phyloP scores from a whole-genome alignment of 805 yeast genomes.

The Tetrapisispora namnaoensis region DNA sequence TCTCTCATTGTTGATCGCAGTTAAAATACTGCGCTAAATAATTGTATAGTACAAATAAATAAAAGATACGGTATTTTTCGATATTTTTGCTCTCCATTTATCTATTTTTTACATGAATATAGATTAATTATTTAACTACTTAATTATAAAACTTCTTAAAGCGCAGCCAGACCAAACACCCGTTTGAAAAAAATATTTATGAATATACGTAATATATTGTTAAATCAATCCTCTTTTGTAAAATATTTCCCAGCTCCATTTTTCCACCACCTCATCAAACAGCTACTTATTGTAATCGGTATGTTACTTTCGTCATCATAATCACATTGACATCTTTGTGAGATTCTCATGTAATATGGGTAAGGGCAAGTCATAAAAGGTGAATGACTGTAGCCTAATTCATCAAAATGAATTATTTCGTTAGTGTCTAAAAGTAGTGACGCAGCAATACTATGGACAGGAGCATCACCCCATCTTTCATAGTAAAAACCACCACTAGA shows the following conservation, averaged over 20 bases:
- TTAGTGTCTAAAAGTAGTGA: conserved; percentile 45
- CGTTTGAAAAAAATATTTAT: too few species aligned
- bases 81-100: too few species aligned
- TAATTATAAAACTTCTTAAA: too few species aligned
- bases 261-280: conserved; percentile 72
- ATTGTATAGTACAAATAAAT: not conserved
- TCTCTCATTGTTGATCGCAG: not conserved
- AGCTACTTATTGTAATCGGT: conserved; percentile 42
- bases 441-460: conserved; percentile 71
- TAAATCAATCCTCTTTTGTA: conserved; percentile 9
- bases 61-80: not conserved
- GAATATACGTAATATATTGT: conserved; percentile 6
- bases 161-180: too few species aligned
- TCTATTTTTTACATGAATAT: not conserved
- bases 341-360: conserved; percentile 37
- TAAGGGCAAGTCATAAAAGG: conserved; percentile 64
- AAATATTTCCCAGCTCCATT: conserved; percentile 42
- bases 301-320: conserved; percentile 35
- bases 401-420: conserved; percentile 70
- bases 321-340: conserved; percentile 56
- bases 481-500: conserved; percentile 68
- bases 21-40: too few species aligned
- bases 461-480: conserved; percentile 96
- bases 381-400: conserved; percentile 68
- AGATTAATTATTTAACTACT: too few species aligned